A percentile compares a stretch with the other conserved stretches of the same genome.
These are phyloP conservation scores for Aspergillus pseudoterreus DNA, from an alignment of 2,329 filamentous ascomycete species.

Conservation along the genomic window DNA sequence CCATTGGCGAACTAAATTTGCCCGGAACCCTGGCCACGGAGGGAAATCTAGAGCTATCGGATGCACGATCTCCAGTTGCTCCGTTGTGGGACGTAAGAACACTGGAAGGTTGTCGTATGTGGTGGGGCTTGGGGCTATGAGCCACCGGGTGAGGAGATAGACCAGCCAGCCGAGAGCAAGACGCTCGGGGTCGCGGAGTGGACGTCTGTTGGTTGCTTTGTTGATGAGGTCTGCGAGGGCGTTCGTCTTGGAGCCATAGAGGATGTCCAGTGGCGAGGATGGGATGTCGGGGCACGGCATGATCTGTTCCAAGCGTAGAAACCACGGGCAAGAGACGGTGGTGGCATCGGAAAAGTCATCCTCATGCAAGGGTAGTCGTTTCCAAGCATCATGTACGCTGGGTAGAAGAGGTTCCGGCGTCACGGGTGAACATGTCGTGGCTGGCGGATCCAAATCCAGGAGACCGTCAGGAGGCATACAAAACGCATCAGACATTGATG, in stretches of 20 bases:
- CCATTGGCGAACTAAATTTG: not conserved
- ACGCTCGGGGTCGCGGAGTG: constrained; percentile 5
- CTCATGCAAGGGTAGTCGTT: not conserved
- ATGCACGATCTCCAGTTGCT: not conserved
- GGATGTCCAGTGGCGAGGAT: constrained; percentile 1
- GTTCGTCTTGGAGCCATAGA: constrained; percentile 8
- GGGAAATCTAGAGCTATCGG: not conserved
- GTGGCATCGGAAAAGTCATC: not conserved
- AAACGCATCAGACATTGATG: too few species aligned
- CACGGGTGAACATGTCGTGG: too few species aligned
- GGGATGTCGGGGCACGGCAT: not conserved
- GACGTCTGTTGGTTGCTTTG: not conserved
- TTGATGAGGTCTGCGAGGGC: constrained; percentile 5
- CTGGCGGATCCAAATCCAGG: too few species aligned
- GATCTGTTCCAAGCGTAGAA: not conserved
- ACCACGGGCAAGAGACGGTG: not conserved
- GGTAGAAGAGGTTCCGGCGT: too few species aligned
- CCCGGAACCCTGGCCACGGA: not conserved
- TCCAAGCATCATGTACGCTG: too few species aligned
- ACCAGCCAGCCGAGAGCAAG: constrained; percentile 4
- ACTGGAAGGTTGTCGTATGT: not conserved
- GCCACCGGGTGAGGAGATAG: constrained; percentile 7
- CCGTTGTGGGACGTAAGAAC: not conserved
- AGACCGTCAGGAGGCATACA: too few species aligned
- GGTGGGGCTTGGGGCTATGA: not conserved